Percentiles rank a stretch among this genome's conserved stretches.
These are phyloP conservation scores for Hydnum rufescens DNA, from an alignment of 768 basidiomycete species.

Conservation along the genomic window DNA sequence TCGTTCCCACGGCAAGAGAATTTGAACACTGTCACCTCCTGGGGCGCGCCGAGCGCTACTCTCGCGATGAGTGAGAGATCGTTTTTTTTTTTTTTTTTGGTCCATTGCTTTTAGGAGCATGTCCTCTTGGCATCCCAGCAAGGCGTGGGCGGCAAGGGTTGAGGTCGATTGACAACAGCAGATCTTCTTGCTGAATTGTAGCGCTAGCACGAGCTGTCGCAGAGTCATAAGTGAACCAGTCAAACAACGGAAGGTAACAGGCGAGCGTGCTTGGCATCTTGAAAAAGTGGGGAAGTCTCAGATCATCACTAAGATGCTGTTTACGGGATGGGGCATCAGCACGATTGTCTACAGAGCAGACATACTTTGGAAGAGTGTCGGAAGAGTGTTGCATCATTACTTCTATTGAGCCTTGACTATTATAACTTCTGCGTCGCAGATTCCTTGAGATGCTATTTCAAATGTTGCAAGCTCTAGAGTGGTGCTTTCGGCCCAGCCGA, in stretches of 20 bases:
- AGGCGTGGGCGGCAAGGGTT: not conserved
- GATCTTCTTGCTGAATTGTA: no score
- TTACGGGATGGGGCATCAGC: not conserved
- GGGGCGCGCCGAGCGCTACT: no score
- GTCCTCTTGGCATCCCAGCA: not conserved
- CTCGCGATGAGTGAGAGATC: not conserved
- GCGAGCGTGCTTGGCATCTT: not conserved
- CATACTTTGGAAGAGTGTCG: no score
- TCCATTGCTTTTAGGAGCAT: not conserved
- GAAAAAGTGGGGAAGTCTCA: no score
- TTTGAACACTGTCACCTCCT: no score
- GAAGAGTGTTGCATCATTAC: no score
- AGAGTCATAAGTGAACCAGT: no score
- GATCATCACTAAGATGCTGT: no score
- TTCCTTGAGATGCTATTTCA: not conserved
- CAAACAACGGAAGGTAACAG: not conserved
- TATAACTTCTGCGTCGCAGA: not conserved
- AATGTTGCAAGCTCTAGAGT: not conserved
- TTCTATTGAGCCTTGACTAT: conserved; percentile 1
- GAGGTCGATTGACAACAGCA: no score
- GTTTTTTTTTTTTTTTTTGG: not conserved
- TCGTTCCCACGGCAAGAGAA: no score
- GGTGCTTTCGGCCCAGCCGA: no score
- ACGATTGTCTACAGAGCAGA: not conserved
- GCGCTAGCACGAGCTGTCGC: no score